phyloP scores from a whole-genome alignment of 2,329 filamentous ascomycete species.

The Fusarium sp. region DNA sequence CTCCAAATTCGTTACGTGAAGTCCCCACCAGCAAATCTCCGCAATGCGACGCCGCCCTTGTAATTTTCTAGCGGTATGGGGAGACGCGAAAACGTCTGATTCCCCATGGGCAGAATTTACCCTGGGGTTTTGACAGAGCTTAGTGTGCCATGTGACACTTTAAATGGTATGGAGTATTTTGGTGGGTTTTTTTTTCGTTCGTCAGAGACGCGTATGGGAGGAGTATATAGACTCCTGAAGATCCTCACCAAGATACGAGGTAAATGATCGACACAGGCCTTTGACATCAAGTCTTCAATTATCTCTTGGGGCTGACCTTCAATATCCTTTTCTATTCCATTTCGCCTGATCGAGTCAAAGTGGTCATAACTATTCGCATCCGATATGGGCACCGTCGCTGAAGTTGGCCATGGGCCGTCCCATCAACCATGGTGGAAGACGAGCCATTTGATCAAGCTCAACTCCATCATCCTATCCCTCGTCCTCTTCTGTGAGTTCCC shows the following conservation, averaged over 20 bases:
- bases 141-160: conserved; percentile 1
- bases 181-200: neutral
- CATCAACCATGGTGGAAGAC: neutral
- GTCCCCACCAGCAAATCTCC: neutral
- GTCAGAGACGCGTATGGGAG: accelerated
- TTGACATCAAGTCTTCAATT: no score
- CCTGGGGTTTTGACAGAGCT: conserved; percentile 4
- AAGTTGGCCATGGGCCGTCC: neutral
- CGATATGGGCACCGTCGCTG: neutral
- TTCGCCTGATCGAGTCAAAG: no score
- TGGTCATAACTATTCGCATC: no score
- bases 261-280: neutral
- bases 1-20: neutral
- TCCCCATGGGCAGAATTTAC: conserved; percentile 15
- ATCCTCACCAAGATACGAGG: accelerated
- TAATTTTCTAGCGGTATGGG: neutral
- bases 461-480: neutral
- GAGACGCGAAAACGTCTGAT: conserved; percentile 17
- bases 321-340: no score
- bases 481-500: neutral
- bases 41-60: neutral
- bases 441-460: neutral
- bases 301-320: neutral
- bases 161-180: neutral
- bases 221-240: neutral